Evolutionary conservation across 257 asterid species (phyloP), one percentile per base, ranked within the genome.

Genomic region (Cinchona pubescens): DNA sequence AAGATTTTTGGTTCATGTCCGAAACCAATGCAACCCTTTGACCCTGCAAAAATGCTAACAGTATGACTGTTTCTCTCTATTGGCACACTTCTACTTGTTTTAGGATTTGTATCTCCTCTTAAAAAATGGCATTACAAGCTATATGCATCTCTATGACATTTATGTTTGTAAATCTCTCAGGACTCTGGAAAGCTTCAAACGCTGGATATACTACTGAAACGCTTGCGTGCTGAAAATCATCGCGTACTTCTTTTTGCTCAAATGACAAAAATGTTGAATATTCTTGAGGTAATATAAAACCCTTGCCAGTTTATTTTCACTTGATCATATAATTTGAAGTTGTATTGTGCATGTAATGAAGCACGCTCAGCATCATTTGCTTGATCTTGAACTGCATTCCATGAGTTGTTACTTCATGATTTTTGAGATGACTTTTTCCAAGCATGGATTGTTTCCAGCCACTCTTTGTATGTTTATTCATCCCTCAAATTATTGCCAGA

Each of bases 161-260:
- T 70, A 72, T 59, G 53, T 48, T 3, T 78, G 68, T 30, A 45
- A 58, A 48, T 78, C 76, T 82, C 69, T 70, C 89, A 92, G 98
- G 99, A 95, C 87, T 95, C 98, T 15, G 99, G 97, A 78, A 94
- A 94, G 92, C 99, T 94, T 80, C 99, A 94, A 81, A 92, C 97
- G 16, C 89, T 94, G 65, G 99, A 92, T 81, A 85, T 90, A 77
- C 87, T 94, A 72, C 86, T 94, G 62, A 94, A 91, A 84, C 97
- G 98, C 69, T 86, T 92, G 84, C 92, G 97, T 37, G 91, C 96
- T 15, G 88, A 76, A 81, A 92, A 92, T 75, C 99, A 94, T 55
- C 96, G 98, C 15, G 89, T 92, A 79, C 99, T 94, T 75, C 91
- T 94, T 69, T 94, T 94, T 87, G 96, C 98, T 35, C 99, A 94